Base-by-base conservation (phyloP, 2,329 filamentous ascomycete genomes). In the Septoria petroselini region DNA sequence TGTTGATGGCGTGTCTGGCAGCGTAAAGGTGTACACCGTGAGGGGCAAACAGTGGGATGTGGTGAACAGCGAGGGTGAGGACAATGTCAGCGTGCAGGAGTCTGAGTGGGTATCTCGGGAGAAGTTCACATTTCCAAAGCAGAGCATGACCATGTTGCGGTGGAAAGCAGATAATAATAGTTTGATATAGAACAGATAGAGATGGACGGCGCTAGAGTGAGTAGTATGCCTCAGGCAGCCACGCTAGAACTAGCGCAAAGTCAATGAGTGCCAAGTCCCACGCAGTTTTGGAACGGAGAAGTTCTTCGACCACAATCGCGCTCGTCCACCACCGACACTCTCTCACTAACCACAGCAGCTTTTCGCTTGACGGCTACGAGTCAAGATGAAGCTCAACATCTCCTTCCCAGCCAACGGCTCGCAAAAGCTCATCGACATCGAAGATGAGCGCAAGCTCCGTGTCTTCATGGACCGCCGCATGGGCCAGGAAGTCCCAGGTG, bases 391-490 rank as follows among this genome's bases (percentile, higher is more conserved):
- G 80, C 79, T 85, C 74, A 85, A 85, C 77, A 80, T 85, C 71
- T 84, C 81, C 71, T 95, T 91, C 85, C 93, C 93, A 79, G 89
- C 91, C 85, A 97, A 97, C 80, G 93, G 93, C 85, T 93, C 90
- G 73, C 93, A 98, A 79, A 98, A 98, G 84, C 83, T 98, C 74
- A 85, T 98, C 80, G 94, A 98, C 68, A 80, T 98, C 70, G 93
- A 98, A 73, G 94, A 98, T 87, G 94, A 98, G 79, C 90, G 91
- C 80, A 96, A 95, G 84, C 84, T 97, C 76, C 87, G 89, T 75
- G 83, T 93, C 80, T 97, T 97, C 85, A 91, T 95, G 86, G 93
- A 97, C 77, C 91, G 91, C 83, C 88, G 88, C 78, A 93, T 93
- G 88, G 88, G 88, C 71, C 83, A 85, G 70, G 88, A 96, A 80